A percentile compares a stretch with the other conserved stretches of the same genome.
These are phyloP conservation scores for Agroathelia rolfsii DNA, from an alignment of 1,284 basidiomycete genomes.

Conservation along the genomic window DNA sequence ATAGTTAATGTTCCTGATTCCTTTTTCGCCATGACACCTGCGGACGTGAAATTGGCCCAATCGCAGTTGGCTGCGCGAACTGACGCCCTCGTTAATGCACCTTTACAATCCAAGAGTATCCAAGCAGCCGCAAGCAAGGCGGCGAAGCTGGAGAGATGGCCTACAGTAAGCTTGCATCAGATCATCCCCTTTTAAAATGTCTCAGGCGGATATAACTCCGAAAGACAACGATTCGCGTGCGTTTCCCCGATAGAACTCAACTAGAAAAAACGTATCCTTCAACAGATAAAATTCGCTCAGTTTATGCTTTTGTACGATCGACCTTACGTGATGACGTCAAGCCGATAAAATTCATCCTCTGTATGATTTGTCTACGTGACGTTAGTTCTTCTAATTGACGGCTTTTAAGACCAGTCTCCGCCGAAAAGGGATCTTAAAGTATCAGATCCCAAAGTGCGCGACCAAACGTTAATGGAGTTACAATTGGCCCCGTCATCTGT, in stretches of 20 bases:
- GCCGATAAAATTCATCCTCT: constrained; percentile 72
- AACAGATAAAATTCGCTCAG: constrained; percentile 62
- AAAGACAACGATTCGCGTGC: constrained; percentile 73
- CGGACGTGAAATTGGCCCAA: constrained; percentile 68
- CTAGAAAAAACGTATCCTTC: constrained; percentile 76
- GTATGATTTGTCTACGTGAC: constrained; percentile 29
- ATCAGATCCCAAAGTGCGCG: constrained; percentile 60
- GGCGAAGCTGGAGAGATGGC: constrained; percentile 59
- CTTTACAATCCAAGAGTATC: constrained; percentile 59
- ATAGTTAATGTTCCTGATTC: constrained; percentile 49
- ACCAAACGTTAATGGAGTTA: constrained; percentile 58
- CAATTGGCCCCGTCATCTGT: constrained; percentile 75
- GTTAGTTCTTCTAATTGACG: constrained; percentile 2
- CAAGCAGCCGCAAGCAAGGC: constrained; percentile 59
- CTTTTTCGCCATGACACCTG: constrained; percentile 65
- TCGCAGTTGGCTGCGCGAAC: constrained; percentile 50
- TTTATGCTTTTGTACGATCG: constrained; percentile 78
- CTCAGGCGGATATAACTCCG: constrained; percentile 6
- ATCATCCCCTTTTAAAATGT: constrained; percentile 4
- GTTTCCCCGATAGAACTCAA: constrained; percentile 73
- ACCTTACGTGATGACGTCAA: constrained; percentile 64
- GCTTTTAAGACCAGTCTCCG: constrained; percentile 57
- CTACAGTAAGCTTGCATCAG: constrained; percentile 39
- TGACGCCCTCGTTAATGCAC: constrained; percentile 64
- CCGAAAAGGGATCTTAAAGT: constrained; percentile 76